Evolutionary conservation across 768 basidiomycete genomes (phyloP).

Genomic region (Amanita exitialis): DNA sequence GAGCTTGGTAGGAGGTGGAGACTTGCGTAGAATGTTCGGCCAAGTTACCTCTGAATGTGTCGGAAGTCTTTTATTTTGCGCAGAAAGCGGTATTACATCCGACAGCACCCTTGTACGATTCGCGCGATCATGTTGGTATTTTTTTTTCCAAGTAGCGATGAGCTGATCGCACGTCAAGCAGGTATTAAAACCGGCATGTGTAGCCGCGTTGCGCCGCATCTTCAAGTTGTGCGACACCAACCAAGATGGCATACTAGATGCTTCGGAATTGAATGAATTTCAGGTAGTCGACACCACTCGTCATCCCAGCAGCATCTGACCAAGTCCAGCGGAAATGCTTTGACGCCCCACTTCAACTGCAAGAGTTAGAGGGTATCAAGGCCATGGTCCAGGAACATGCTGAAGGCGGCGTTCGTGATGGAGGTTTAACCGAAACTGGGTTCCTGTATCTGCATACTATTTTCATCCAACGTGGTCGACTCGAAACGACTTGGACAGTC

Average conservation of each 20-base stretch:
- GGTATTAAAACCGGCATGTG: constrained; percentile 89
- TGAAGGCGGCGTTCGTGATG: constrained; percentile 62
- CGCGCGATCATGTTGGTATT: constrained; percentile 74
- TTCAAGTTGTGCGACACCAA: constrained; percentile 94
- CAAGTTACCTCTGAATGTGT: constrained; percentile 81
- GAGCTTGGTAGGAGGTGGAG: constrained; percentile 75
- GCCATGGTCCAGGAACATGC: constrained; percentile 81
- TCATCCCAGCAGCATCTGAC: neutral
- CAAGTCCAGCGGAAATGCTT: constrained; percentile 80
- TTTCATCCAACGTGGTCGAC: constrained; percentile 90
- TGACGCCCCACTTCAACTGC: constrained; percentile 80
- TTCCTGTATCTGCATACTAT: constrained; percentile 93
- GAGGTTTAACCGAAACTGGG: constrained; percentile 84
- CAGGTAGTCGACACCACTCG: constrained; percentile 48
- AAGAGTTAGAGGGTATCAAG: constrained; percentile 95
- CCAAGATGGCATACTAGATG: constrained; percentile 88
- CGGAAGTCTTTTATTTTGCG: constrained; percentile 97
- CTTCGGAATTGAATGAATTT: constrained; percentile 91
- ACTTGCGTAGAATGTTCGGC: constrained; percentile 98
- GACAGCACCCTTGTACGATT: constrained; percentile 94
- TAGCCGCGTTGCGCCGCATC: constrained; percentile 81
- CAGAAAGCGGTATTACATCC: constrained; percentile 97
- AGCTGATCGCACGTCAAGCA: constrained; percentile 19
- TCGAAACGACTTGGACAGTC: constrained; percentile 98
- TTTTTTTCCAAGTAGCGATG: constrained; percentile 2